Percentiles rank a stretch among this genome's conserved stretches.
Evolutionary conservation across 2,329 filamentous ascomycete genomes (phyloP).

Genomic region (Ciborinia camelliae): DNA sequence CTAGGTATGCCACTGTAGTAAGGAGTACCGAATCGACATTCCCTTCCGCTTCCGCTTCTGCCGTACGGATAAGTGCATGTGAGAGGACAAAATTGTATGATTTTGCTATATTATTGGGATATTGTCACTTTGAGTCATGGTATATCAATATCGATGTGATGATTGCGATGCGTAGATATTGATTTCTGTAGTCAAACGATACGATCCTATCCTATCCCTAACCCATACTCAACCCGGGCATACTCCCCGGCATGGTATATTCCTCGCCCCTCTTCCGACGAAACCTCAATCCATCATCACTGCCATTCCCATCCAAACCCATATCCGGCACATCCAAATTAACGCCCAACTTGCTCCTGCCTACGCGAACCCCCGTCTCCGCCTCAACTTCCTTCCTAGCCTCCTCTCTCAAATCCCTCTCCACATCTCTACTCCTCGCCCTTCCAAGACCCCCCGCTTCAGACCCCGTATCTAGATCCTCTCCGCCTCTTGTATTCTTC

Average conservation of each 20-base stretch:
- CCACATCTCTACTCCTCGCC: constrained; percentile 52
- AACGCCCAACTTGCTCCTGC: constrained; percentile 34
- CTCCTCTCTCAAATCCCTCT: constrained; percentile 51
- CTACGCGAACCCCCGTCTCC: constrained; percentile 39
- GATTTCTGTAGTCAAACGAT: neutral
- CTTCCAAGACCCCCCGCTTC: constrained; percentile 47
- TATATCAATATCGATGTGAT: too few species aligned
- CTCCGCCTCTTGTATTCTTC: constrained; percentile 74
- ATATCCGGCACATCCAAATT: constrained; percentile 37
- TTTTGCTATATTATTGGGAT: too few species aligned
- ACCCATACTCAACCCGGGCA: constrained; percentile 36
- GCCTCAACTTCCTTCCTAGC: constrained; percentile 47
- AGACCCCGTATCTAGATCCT: constrained; percentile 43
- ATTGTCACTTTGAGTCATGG: too few species aligned
- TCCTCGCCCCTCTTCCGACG: constrained; percentile 37
- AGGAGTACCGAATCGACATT: too few species aligned
- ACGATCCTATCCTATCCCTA: neutral
- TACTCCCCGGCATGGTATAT: constrained; percentile 40
- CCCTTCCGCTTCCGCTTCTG: too few species aligned
- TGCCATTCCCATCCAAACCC: constrained; percentile 32
- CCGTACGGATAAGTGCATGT: too few species aligned
- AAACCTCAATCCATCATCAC: constrained; percentile 31
- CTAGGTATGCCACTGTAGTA: too few species aligned
- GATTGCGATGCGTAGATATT: too few species aligned
- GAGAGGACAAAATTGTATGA: too few species aligned